Evolutionary conservation across 2,329 filamentous ascomycete species (phyloP).

Genomic region (Colletotrichum kahawae): DNA sequence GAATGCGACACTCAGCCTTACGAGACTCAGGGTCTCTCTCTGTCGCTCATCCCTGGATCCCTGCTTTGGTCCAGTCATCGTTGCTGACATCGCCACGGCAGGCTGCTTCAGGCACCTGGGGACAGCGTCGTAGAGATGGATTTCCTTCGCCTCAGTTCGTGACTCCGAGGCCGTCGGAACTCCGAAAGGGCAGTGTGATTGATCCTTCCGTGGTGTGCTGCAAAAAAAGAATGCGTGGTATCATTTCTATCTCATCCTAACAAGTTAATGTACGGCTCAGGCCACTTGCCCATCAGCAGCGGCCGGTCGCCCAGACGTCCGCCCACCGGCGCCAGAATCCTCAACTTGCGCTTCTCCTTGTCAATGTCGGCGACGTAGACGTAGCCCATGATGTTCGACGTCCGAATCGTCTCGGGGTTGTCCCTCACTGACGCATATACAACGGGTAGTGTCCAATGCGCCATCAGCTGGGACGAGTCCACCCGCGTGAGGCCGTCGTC

Average conservation of each 20-base stretch:
- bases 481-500: constrained; percentile 63
- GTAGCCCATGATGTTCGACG: constrained; percentile 88
- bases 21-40: no score
- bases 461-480: constrained; percentile 69
- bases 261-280: constrained; percentile 81
- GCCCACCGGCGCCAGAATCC: constrained; percentile 82
- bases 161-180: no score
- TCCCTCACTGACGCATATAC: constrained; percentile 78
- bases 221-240: background rate
- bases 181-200: background rate
- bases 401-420: constrained; percentile 72
- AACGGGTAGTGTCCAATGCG: constrained; percentile 84
- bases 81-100: no score
- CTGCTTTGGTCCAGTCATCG: no score
- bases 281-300: constrained; percentile 85
- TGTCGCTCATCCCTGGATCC: no score
- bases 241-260: constrained; percentile 51
- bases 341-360: constrained; percentile 79
- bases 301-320: constrained; percentile 81
- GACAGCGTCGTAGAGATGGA: background rate
- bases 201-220: background rate
- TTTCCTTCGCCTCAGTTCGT: no score
- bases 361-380: constrained; percentile 93
- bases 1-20: no score
- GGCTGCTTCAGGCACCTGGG: background rate